Evolutionary conservation across 108 stramenopile genomes (phyloP), one percentile per base, ranked within the genome.

Genomic region (Fragilariopsis cylindrus): DNA sequence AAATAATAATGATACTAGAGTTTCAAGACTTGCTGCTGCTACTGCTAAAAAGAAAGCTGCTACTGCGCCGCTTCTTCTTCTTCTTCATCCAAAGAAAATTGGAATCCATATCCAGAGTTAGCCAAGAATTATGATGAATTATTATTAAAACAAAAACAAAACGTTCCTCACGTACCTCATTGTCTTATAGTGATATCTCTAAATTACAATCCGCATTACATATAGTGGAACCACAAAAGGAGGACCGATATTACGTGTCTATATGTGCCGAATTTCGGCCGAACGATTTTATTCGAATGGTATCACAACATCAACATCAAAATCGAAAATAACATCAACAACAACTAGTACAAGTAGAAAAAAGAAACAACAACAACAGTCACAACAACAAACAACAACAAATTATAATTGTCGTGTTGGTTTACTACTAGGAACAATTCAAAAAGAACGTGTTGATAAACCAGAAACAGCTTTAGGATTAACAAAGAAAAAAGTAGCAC

Each of bases 51-150:
- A 69, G 40, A 19, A 49, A 11, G 53, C 41, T 53, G 19, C 50
- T 53, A 70, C 57, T 62, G 44, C 45, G 44, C 45, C 46, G 71
- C 71, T 57, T 2, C 30, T 21, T 21, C 21, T 30, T 30, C 30
- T 0, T 41, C 47, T 3, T 55, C 39, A 7, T 53, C 52, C 0
- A 30, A 16, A 18, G 18, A 18, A 60, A 58, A 54, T 42, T 95
- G 81, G 82, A 78, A 92, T 79, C 94, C 94, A 11, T 95, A 89
- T 65, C 94, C 94, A 7, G 89, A 90, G 45, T 73, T 95, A 7
- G 94, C 91, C 69, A 95, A 90, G 82, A 83, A 90, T 56, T 88
- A 87, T 65, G 76, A 73, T 40, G 65, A 77, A 4, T 82, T 87
- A 1, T 46, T 87, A 18, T 50, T 74, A 4, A 86, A 70, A 80